Percentiles rank a stretch among this genome's conserved stretches.
These are phyloP conservation scores for Chimonanthus salicifolius DNA, from an alignment of 164 flowering plant species.

Conservation along the genomic window DNA sequence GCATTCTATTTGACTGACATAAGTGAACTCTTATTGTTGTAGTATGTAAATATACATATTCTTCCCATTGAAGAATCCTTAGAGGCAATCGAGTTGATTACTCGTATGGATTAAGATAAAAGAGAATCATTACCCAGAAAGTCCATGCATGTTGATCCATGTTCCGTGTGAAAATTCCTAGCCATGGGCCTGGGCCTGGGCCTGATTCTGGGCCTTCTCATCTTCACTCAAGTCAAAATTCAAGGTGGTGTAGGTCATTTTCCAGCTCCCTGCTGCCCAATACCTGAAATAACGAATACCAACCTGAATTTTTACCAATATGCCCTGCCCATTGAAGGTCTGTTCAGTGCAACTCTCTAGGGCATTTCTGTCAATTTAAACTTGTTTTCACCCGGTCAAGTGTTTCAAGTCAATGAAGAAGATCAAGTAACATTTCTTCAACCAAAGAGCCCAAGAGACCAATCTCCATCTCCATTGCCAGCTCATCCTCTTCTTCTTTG, in stretches of 20 bases:
- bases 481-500: slow-evolving; percentile 34
- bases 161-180: too few relatives aligned
- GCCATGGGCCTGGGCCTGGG: background rate
- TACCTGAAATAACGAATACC: slow-evolving; percentile 1
- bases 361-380: background rate
- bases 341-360: background rate
- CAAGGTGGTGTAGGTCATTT: background rate
- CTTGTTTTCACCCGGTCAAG: too few relatives aligned
- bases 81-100: too few relatives aligned
- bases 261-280: background rate
- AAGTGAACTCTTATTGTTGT: too few relatives aligned
- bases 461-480: slow-evolving; percentile 38
- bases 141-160: background rate
- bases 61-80: too few relatives aligned
- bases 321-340: background rate
- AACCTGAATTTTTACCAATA: background rate
- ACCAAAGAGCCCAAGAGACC: slow-evolving; percentile 34
- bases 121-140: too few relatives aligned
- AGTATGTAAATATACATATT: too few relatives aligned
- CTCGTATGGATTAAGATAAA: too few relatives aligned
- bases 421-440: slow-evolving; percentile 44
- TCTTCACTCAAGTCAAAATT: background rate
- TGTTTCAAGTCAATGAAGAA: background rate
- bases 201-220: background rate
- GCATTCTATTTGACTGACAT: too few relatives aligned